Evolutionary conservation across 2,329 filamentous ascomycete genomes (phyloP).

Genomic region (Colletotrichum truncatum): DNA sequence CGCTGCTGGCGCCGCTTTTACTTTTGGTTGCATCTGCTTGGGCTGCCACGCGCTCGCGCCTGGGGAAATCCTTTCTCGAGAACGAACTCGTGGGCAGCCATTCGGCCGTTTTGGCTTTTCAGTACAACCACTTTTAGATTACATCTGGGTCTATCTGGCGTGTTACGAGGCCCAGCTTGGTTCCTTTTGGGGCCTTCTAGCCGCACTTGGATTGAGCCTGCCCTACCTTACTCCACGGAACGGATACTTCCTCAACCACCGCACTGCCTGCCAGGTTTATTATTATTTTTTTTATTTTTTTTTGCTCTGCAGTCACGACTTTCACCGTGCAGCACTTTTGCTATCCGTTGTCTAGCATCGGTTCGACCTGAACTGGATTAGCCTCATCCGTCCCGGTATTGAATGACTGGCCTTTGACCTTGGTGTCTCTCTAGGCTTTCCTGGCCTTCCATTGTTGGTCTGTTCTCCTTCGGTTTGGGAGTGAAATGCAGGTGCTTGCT

Average conservation of each 20-base stretch:
- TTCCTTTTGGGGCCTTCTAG: conserved; percentile 23
- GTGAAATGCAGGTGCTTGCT: conserved; percentile 6
- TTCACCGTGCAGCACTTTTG: not conserved
- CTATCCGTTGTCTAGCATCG: conserved; percentile 2
- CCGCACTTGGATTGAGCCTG: conserved; percentile 25
- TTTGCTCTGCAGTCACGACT: not conserved
- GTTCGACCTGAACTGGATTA: conserved; percentile 15
- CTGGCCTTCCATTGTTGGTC: conserved; percentile 12
- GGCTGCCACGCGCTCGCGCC: conserved; percentile 20
- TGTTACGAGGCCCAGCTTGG: conserved; percentile 28
- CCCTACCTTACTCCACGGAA: conserved; percentile 30
- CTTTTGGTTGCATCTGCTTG: not conserved
- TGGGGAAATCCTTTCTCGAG: conserved; percentile 4
- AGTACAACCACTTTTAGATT: conserved; percentile 27
- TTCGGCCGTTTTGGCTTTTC: conserved; percentile 4
- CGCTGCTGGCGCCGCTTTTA: conserved; percentile 8
- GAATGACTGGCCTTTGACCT: conserved; percentile 7
- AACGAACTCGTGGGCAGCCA: conserved; percentile 19
- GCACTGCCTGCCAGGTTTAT: conserved; percentile 19
- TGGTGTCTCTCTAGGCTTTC: not conserved
- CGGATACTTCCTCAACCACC: conserved; percentile 23
- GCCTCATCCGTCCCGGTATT: conserved; percentile 19
- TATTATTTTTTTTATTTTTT: conserved; percentile 10
- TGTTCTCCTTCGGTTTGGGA: not conserved
- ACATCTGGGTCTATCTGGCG: conserved; percentile 26